Percentiles rank a stretch among this genome's conserved stretches.
Evolutionary conservation across 805 yeast genomes (phyloP).

Genomic region (Isabelozyma gotoi): DNA sequence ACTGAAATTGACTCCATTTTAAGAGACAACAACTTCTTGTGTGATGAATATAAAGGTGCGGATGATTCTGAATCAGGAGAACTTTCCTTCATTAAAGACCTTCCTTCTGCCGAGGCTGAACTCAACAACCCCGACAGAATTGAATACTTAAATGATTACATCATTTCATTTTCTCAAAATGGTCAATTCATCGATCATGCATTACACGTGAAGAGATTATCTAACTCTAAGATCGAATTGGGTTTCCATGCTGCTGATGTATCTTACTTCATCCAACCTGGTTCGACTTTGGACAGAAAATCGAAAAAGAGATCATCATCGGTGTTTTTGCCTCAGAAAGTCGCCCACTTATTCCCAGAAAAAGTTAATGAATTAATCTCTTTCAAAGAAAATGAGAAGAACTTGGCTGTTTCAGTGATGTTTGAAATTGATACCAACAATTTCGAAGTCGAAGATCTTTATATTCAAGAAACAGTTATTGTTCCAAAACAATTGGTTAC

Average conservation of each 20-base stretch:
- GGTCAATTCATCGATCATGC: slow-evolving; percentile 72
- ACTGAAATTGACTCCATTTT: slow-evolving; percentile 87
- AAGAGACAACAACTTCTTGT: slow-evolving; percentile 80
- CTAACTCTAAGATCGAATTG: slow-evolving; percentile 65
- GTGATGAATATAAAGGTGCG: slow-evolving; percentile 72
- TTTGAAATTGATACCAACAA: slow-evolving; percentile 74
- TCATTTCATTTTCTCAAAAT: slow-evolving; percentile 61
- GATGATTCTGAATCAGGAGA: slow-evolving; percentile 16
- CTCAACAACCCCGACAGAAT: slow-evolving; percentile 41
- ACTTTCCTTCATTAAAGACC: slow-evolving; percentile 24
- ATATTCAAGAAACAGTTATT: slow-evolving; percentile 72
- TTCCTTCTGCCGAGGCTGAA: slow-evolving; percentile 41
- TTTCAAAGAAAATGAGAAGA: slow-evolving; percentile 57
- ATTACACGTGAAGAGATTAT: slow-evolving; percentile 66
- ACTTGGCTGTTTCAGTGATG: slow-evolving; percentile 73
- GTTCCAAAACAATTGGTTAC: slow-evolving; percentile 59
- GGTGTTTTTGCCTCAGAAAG: slow-evolving; percentile 80
- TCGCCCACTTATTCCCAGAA: slow-evolving; percentile 66
- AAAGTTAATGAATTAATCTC: slow-evolving; percentile 60
- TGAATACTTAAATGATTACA: slow-evolving; percentile 58
- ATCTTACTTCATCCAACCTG: slow-evolving; percentile 67
- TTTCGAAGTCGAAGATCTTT: slow-evolving; percentile 71
- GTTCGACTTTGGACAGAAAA: slow-evolving; percentile 79
- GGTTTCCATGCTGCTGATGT: slow-evolving; percentile 88
- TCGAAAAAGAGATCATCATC: slow-evolving; percentile 88